Evolutionary conservation across 1,284 basidiomycete genomes (phyloP).

Genomic region (Cystobasidiaceae sp.): DNA sequence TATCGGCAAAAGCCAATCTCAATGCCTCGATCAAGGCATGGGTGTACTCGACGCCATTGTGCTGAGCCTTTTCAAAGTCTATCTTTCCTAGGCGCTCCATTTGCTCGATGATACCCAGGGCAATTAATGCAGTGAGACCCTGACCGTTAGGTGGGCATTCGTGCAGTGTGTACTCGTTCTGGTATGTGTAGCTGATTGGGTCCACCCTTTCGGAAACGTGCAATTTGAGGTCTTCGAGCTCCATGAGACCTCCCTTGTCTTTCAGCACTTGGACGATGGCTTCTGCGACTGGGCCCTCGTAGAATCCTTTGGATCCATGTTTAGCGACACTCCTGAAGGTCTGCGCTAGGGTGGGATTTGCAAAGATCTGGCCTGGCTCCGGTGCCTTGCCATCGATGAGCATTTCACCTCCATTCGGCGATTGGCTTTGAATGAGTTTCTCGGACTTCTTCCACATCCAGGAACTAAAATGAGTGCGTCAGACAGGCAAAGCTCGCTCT

Average conservation of each 20-base stretch:
- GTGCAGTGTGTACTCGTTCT: constrained; percentile 62
- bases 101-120: constrained; percentile 82
- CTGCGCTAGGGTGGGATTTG: constrained; percentile 63
- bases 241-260: constrained; percentile 82
- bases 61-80: constrained; percentile 69
- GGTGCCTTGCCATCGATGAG: constrained; percentile 71
- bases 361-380: constrained; percentile 44
- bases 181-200: constrained; percentile 84
- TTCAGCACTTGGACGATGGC: constrained; percentile 69
- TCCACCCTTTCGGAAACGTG: constrained; percentile 74
- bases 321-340: constrained; percentile 75
- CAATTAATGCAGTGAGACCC: constrained; percentile 86
- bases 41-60: constrained; percentile 81
- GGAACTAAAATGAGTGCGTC: constrained; percentile 13
- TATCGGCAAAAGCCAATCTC: constrained; percentile 54
- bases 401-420: constrained; percentile 76
- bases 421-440: constrained; percentile 69
- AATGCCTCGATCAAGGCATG: constrained; percentile 62
- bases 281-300: constrained; percentile 79
- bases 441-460: constrained; percentile 67
- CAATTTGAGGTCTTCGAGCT: constrained; percentile 73
- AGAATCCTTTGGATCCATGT: constrained; percentile 83
- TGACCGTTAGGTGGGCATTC: constrained; percentile 79
- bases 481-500: background rate
- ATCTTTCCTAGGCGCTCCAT: constrained; percentile 71